phyloP scores from a whole-genome alignment of 257 asterid species.

The Jacaranda copaia region DNA sequence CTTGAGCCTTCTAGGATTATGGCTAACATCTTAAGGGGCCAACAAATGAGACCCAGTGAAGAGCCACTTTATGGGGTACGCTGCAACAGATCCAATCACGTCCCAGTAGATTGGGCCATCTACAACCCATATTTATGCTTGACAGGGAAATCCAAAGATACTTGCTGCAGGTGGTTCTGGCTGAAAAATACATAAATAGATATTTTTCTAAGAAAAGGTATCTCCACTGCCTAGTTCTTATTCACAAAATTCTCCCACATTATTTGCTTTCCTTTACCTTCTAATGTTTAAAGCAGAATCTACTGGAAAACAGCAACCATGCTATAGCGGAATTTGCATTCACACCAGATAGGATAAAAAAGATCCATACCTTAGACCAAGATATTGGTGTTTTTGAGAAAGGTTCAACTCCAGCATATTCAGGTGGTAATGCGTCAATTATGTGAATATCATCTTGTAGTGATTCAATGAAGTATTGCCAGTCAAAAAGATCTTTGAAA shows the following conservation, averaged over 20 bases:
- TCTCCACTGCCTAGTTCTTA: not conserved
- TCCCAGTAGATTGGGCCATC: not conserved
- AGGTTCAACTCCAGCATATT: conserved; percentile 80
- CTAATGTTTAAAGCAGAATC: conserved; percentile 10
- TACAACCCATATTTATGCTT: not conserved
- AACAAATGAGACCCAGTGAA: not conserved
- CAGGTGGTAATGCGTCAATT: conserved; percentile 81
- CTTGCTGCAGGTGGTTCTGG: not conserved
- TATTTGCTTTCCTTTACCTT: conserved; percentile 9
- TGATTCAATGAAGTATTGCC: conserved; percentile 88
- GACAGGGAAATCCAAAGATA: not conserved
- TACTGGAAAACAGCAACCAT: not conserved
- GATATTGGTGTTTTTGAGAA: conserved; percentile 90
- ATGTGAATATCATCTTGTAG: conserved; percentile 83
- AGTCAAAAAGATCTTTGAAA: conserved; percentile 93
- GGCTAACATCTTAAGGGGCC: not conserved
- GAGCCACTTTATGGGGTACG: not conserved
- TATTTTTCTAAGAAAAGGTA: not conserved
- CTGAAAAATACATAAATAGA: not conserved
- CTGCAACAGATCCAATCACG: not conserved
- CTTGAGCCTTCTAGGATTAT: conserved; percentile 13
- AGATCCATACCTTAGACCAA: conserved; percentile 88
- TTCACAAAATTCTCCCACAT: not conserved
- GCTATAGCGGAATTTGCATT: too few species aligned
- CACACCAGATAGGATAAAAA: not conserved